Evolutionary conservation across 2,329 filamentous ascomycete genomes (phyloP), one percentile per base, ranked within the genome.

Genomic region (Aspergillus tubingensis): DNA sequence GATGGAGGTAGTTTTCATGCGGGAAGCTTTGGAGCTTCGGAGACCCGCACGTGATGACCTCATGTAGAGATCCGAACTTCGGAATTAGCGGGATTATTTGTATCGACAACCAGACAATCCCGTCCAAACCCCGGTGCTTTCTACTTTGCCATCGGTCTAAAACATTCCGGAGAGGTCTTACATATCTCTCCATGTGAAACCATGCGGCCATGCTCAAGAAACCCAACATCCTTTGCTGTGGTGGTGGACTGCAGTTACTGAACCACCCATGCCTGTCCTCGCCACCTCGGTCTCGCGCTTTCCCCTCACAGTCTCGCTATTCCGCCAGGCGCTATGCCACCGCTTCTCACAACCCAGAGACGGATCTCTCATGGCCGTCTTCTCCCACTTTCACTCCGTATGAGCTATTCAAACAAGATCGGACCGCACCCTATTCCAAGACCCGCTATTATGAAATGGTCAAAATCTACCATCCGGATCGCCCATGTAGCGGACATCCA

Each of bases 401-500:
- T 79, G 91, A 98, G 71, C 91, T 99, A 72, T 88, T 98, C 70
- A 82, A 85, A 32, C 79, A 85, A 65, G 78, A 81, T 57, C 85
- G 80, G 67, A 80, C 81, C 59, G 87, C 86, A 13, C 84, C 87
- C 2, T 98, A 99, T 76, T 88, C 86, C 63, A 98, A 99, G 77
- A 79, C 83, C 47, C 87, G 87, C 61, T 99, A 92, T 82, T 95
- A 96, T 76, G 85, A 94, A 71, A 86, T 99, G 55, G 95, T 96
- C 60, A 99, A 98, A 80, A 82, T 96, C 50, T 99, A 99, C 79
- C 95, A 99, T 72, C 95, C 95, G 0, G 95, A 99, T 76, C 86
- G 85, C 61, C 81, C 76, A 63, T 77, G 75, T 60, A 75, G 79
- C 61, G 76, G 80, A 62, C 73, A 80, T 55, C 74, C 73, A 15